Evolutionary conservation across 805 yeast species (phyloP), one percentile per base, ranked within the genome.

Genomic region (Suhomyces pyralidae): DNA sequence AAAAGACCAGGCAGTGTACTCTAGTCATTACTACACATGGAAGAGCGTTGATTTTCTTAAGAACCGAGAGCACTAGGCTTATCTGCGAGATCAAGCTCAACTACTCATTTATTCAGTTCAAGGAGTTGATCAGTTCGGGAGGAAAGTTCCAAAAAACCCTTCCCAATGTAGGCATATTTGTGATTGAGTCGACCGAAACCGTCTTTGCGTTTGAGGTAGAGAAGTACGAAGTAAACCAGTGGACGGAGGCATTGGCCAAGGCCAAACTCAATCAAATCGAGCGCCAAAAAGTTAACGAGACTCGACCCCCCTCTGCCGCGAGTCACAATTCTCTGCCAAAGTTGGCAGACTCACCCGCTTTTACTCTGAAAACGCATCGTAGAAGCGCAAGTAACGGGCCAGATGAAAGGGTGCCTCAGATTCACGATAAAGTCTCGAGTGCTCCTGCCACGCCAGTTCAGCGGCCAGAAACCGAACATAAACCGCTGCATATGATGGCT

Each of bases 1-100:
- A 76, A 6, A 76, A 70, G 45, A 71, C 71, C 49, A 66, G 74
- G 51, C 72, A 75, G 8, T 78, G 88, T 56, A 77, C 85, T 1
- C 59, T 85, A 53, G 57, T 86, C 12, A 70, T 85, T 0, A 87
- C 92, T 1, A 74, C 82, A 1, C 78, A 78, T 61, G 93, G 91
- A 1, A 72, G 92, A 46, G 82, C 81, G 0, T 65, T 88, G 53
- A 61, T 86, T 1, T 81, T 87, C 55, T 67, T 70, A 58, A 67
- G 78, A 30, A 71, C 67, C 42, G 79, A 71, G 51, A 64, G 73
- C 34, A 61, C 74, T 38, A 80, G 79, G 52, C 61, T 85, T 44
- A 70, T 77, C 15, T 71, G 78, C 15, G 90, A 85, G 52, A 74
- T 88, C 34, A 77, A 77, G 56, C 65, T 86, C 42, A 72, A 78